Conservation (phyloP, 2,329 filamentous ascomycete genomes). For the Fusarium dlaminii region DNA sequence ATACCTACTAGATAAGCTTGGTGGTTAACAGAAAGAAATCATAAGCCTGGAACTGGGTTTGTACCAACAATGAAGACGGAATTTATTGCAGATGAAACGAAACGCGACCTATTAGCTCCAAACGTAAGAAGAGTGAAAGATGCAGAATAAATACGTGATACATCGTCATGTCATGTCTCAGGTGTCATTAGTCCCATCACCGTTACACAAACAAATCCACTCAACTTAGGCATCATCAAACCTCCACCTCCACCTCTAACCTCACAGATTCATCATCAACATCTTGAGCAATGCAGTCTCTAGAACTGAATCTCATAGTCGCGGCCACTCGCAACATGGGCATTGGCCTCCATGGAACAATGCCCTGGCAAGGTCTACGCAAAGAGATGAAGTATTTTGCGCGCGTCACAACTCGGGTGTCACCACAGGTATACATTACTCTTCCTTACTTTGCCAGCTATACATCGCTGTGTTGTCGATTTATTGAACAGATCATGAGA, state of each 20-base stretch:
- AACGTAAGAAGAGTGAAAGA: background rate
- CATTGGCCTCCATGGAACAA: constrained; percentile 79
- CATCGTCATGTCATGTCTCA: background rate
- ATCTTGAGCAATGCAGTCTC: constrained; percentile 46
- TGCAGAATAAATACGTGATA: background rate
- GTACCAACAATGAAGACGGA: background rate
- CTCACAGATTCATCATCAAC: constrained; percentile 5
- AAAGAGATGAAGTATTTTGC: constrained; percentile 97
- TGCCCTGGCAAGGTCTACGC: constrained; percentile 90
- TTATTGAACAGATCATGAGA: background rate
- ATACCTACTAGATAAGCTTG: background rate
- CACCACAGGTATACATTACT: constrained; percentile 52
- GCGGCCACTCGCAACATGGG: constrained; percentile 92
- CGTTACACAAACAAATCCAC: constrained; percentile 25
- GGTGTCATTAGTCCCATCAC: background rate
- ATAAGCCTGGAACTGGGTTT: background rate
- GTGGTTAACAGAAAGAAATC: background rate
- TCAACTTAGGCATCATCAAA: background rate
- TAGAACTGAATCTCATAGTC: constrained; percentile 87
- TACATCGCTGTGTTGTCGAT: background rate
- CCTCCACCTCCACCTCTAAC: background rate
- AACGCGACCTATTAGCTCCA: background rate
- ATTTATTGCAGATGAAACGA: background rate
- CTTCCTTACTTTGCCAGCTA: background rate
- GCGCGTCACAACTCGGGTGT: constrained; percentile 79